Evolutionary conservation across 352 stramenopile genomes (phyloP), one percentile per base, ranked within the genome.

Genomic region (Blastocystis sp.): DNA sequence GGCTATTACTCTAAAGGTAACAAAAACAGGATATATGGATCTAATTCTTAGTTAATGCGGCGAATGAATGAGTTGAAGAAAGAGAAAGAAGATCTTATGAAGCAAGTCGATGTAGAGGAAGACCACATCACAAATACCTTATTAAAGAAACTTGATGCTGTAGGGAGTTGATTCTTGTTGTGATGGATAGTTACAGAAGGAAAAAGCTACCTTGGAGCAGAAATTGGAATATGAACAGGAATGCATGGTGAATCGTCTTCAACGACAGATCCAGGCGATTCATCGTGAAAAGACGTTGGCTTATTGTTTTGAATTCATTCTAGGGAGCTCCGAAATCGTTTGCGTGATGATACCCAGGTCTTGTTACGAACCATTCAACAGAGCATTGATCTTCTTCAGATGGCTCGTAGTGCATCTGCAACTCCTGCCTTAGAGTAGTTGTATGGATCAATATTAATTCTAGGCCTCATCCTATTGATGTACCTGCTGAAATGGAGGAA

Each of bases 211-310:
- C 16, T 65, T 89, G 27, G 87, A 89, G 49, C 88, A 89, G 56
- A 86, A 88, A 61, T 56, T 89, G 16, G 87, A 89, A 58, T 78
- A 88, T 58, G 87, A 89, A 80, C 87, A 89, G 67, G 87, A 89
- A 56, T 88, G 67, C 67, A 89, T 89, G 78, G 78, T 88, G 14
- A 89, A 89, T 71, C 88, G 80, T 66, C 80, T 89, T 6, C 87
- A 89, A 63, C 35, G 61, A 35, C 58, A 75, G 57, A 87, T 83
- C 35, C 71, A 83, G 16, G 71, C 71, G 9, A 83, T 83, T 39
- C 71, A 83, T 29, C 42, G 46, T 1, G 71, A 83, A 27, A 83
- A 83, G 46, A 59, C 46, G 71, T 83, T 32, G 5, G 12, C 12
- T 29, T 83, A 12, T 49, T 27, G 14, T 27, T 43, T 29, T 32